These are phyloP conservation scores for Myriosclerotinia scirpicola DNA, from an alignment of 2,329 filamentous ascomycete genomes.

Conservation along the genomic window DNA sequence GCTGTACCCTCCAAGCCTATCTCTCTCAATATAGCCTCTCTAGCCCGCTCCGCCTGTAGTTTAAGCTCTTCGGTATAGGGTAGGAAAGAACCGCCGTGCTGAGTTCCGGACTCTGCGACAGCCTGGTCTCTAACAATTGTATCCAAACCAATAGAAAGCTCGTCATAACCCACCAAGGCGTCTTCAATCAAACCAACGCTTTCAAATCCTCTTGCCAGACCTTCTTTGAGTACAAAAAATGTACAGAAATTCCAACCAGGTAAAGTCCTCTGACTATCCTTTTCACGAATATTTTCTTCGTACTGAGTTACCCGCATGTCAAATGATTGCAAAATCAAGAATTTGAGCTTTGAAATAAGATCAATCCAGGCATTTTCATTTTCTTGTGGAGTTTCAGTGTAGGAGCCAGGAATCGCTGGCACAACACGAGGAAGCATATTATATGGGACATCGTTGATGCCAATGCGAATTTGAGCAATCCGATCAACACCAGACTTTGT, in stretches of 20 bases:
- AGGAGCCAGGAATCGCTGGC: slow-evolving; percentile 61
- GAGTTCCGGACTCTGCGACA: slow-evolving; percentile 56
- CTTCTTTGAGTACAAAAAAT: slow-evolving; percentile 97
- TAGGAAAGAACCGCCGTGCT: slow-evolving; percentile 72
- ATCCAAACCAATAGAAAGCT: slow-evolving; percentile 85
- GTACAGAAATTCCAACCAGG: slow-evolving; percentile 99
- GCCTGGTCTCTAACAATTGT: slow-evolving; percentile 74
- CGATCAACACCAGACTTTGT: slow-evolving; percentile 72
- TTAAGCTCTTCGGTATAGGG: slow-evolving; percentile 72
- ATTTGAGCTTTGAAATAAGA: slow-evolving; percentile 82
- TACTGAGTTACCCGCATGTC: slow-evolving; percentile 90
- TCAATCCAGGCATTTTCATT: slow-evolving; percentile 81
- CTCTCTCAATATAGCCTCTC: slow-evolving; percentile 45
- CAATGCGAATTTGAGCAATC: slow-evolving; percentile 81
- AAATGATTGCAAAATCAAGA: slow-evolving; percentile 82
- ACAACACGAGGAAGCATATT: slow-evolving; percentile 62
- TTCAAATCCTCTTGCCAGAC: slow-evolving; percentile 88
- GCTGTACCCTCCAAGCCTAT: slow-evolving; percentile 43
- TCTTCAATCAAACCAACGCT: slow-evolving; percentile 95
- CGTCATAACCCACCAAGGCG: slow-evolving; percentile 90
- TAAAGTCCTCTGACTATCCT: slow-evolving; percentile 79
- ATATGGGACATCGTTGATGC: slow-evolving; percentile 66
- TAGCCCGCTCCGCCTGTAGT: slow-evolving; percentile 54
- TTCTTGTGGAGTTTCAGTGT: slow-evolving; percentile 72
- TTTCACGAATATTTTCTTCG: slow-evolving; percentile 95